These are phyloP conservation scores for Daucus carota DNA, from an alignment of 129 eudicot genomes.

Conservation along the genomic window DH1_v3.0 NC_030389.2:6208001-6208500, in stretches of 20 bases:
- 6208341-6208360: constrained; percentile 52
- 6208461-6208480: too few species aligned
- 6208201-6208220: constrained; percentile 44
- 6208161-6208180: constrained; percentile 56
- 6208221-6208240: constrained; percentile 36
- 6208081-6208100: constrained; percentile 61
- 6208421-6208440: constrained; percentile 23
- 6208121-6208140: constrained; percentile 68
- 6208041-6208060: constrained; percentile 70
- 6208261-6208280: constrained; percentile 54
- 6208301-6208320: constrained; percentile 42
- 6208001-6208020: constrained; percentile 51
- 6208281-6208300: constrained; percentile 68
- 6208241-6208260: constrained; percentile 42
- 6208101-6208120: constrained; percentile 56
- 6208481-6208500: background rate
- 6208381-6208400: constrained; percentile 47
- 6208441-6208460: background rate
- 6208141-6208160: constrained; percentile 58
- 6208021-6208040: constrained; percentile 41
- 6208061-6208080: constrained; percentile 54
- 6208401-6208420: constrained; percentile 62
- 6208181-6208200: constrained; percentile 70
- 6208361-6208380: constrained; percentile 42
- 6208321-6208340: constrained; percentile 70